Evolutionary conservation across 331 rosid species (phyloP), one percentile per base, ranked within the genome.

Genomic region (Malus hybrid): DNA sequence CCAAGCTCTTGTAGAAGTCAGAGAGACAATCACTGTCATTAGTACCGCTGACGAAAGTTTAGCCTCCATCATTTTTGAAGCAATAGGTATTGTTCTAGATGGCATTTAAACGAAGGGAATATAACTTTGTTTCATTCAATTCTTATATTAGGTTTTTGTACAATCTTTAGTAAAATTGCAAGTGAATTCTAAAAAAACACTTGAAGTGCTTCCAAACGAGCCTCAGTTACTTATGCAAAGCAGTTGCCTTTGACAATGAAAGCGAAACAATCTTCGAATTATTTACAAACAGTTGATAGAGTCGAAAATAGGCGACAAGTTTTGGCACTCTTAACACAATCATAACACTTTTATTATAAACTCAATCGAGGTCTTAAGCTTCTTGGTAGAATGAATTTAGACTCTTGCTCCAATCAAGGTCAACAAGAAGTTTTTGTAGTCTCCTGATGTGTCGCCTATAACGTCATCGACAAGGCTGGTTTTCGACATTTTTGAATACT

Each of bases 381-480:
- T 44, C 63, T 27, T 63, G 73, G 54, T 60, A 29, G 50, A 65
- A 71, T 31, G 79, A 44, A 77, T 3, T 88, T 85, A 90, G 14
- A 83, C 70, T 80, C 76, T 80, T 73, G 82, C 91, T 60, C 97
- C 99, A 63, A 95, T 85, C 87, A 95, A 81, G 73, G 96, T 90
- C 89, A 90, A 80, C 86, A 95, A 71, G 73, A 95, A 90, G 36
- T 89, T 84, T 77, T 19, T 83, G 86, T 95, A 95, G 70, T 90
- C 81, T 46, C 97, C 87, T 24, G 99, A 95, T 22, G 98, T 95
- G 76, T 95, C 99, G 8, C 84, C 96, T 3, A 34, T 76, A 59
- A 95, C 87, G 6, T 81, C 98, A n/a, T 83, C 81, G 20, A 82
- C 93, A 32, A 92, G 88, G 84, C 85, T 80, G 42, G 44, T 19